Conservation (phyloP, 768 basidiomycete genomes). For the Agrocybe praecox region DNA sequence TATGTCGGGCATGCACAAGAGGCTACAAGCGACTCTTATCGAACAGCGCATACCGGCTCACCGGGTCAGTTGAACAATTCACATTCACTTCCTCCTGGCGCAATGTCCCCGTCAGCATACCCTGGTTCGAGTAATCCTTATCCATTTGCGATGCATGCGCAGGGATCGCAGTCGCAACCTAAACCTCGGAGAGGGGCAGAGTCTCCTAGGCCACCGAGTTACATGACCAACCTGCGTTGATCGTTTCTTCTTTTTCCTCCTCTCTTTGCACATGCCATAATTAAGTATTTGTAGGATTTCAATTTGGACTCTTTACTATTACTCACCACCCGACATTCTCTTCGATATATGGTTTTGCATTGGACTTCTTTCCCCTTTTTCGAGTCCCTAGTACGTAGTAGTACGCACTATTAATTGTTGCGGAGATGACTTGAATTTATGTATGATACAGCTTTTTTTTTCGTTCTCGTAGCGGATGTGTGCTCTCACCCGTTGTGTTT, state of each 20-base stretch:
- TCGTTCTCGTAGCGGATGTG: too few relatives aligned
- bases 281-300: too few relatives aligned
- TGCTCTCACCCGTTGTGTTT: too few relatives aligned
- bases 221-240: slow-evolving; percentile 11
- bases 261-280: too few relatives aligned
- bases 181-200: not conserved
- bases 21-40: slow-evolving; percentile 21
- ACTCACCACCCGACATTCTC: too few relatives aligned
- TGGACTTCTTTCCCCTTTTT: too few relatives aligned
- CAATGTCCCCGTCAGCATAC: not conserved
- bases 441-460: too few relatives aligned
- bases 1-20: slow-evolving; percentile 23
- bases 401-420: too few relatives aligned
- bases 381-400: too few relatives aligned
- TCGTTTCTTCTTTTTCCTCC: not conserved
- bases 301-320: too few relatives aligned
- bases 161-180: not conserved
- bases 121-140: not conserved
- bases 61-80: slow-evolving; percentile 7
- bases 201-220: slow-evolving; percentile 9
- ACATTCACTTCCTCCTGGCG: not conserved
- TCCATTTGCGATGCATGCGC: not conserved
- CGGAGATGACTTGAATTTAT: too few relatives aligned
- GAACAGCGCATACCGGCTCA: slow-evolving; percentile 23
- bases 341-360: too few relatives aligned